These are phyloP conservation scores for Cercophora newfieldiana DNA, from an alignment of 495 filamentous ascomycete species.

Conservation along the genomic window DNA sequence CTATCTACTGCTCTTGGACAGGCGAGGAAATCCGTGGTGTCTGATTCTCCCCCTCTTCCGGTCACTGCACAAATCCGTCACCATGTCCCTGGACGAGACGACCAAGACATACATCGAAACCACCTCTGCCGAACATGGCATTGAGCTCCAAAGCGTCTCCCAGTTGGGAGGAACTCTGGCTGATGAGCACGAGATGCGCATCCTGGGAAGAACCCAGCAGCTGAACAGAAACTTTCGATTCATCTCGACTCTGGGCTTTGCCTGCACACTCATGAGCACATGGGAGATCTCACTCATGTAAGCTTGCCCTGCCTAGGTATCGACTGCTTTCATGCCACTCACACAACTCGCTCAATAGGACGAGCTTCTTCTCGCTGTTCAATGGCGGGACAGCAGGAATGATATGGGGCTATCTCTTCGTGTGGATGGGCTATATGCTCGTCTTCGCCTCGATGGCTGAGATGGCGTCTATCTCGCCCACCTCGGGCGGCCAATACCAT, in stretches of 20 bases:
- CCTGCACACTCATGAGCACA: conserved; percentile 51
- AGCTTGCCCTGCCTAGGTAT: background rate
- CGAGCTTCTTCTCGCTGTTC: conserved; percentile 24
- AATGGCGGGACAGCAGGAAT: conserved; percentile 38
- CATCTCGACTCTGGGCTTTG: conserved; percentile 49
- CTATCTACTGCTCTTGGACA: background rate
- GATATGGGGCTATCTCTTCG: conserved; percentile 35
- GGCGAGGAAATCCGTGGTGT: background rate
- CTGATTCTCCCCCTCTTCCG: too few relatives aligned
- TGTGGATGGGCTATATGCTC: conserved; percentile 35
- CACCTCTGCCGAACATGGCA: conserved; percentile 10
- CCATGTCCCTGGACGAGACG: conserved; percentile 10
- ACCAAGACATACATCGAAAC: conserved; percentile 17
- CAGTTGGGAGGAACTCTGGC: conserved; percentile 21
- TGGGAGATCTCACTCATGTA: conserved; percentile 47
- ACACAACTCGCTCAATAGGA: conserved; percentile 10
- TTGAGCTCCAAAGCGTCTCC: conserved; percentile 18
- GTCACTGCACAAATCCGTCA: background rate
- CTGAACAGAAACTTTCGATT: conserved; percentile 46
- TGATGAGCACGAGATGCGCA: conserved; percentile 28
- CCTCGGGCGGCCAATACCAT: conserved; percentile 38
- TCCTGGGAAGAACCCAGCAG: conserved; percentile 24
- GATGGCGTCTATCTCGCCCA: conserved; percentile 32
- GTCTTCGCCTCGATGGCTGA: conserved; percentile 34
- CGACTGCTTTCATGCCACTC: background rate